Conservation (phyloP, 116 monocot genomes). For the Cymodocea nodosa region DNA sequence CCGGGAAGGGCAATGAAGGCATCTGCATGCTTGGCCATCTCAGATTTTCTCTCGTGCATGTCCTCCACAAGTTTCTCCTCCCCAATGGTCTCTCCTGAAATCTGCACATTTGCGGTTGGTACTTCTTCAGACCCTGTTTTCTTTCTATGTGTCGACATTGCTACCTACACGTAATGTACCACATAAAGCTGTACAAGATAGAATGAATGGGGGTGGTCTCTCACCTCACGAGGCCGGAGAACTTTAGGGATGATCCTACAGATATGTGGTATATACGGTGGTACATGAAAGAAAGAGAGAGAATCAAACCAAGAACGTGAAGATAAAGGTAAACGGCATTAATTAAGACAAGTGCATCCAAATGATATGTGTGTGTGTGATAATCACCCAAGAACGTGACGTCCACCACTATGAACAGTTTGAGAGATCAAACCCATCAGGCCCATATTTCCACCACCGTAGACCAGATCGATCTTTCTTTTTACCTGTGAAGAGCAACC, state of each 20-base stretch:
- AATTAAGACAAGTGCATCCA: too few species aligned
- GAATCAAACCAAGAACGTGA: too few species aligned
- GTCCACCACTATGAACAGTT: constrained; percentile 51
- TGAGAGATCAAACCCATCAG: constrained; percentile 66
- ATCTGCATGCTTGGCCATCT: constrained; percentile 65
- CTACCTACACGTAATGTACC: too few species aligned
- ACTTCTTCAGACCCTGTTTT: neutral
- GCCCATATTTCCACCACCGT: constrained; percentile 74
- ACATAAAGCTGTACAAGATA: too few species aligned
- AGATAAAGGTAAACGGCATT: too few species aligned
- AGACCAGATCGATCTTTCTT: constrained; percentile 52
- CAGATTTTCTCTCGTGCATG: constrained; percentile 78
- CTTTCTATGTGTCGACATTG: too few species aligned
- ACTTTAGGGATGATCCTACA: constrained; percentile 54
- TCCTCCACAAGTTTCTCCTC: constrained; percentile 50
- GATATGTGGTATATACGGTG: neutral
- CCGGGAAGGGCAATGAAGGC: constrained; percentile 86
- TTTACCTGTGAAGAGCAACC: constrained; percentile 33
- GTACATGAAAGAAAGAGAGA: too few species aligned
- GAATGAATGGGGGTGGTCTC: neutral
- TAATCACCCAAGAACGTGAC: constrained; percentile 59
- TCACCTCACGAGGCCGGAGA: constrained; percentile 45
- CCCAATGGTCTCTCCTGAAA: constrained; percentile 53
- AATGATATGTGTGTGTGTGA: neutral
- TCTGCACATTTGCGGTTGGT: constrained; percentile 15